Conservation (phyloP, 352 stramenopile species). For the Elongisporangium prolatum region DNA sequence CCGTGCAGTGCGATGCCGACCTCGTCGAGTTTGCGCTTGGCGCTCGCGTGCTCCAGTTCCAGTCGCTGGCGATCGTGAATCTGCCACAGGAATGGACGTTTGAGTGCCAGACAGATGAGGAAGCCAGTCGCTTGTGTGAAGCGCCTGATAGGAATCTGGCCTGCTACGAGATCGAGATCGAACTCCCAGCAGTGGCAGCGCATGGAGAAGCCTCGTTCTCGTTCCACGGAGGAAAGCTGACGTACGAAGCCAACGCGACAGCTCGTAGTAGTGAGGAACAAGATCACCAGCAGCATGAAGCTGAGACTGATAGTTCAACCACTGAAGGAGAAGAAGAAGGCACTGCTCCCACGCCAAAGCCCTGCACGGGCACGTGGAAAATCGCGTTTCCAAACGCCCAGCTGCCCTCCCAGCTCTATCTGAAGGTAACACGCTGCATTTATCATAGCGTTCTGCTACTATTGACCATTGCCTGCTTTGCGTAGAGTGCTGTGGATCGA, state of each 20-base stretch:
- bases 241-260: slow-evolving; percentile 19
- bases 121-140: slow-evolving; percentile 32
- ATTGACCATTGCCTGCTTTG: too few species aligned
- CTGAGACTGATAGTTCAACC: not conserved
- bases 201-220: slow-evolving; percentile 1
- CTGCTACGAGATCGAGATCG: slow-evolving; percentile 49
- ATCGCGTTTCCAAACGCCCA: slow-evolving; percentile 28
- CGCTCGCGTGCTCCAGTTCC: slow-evolving; percentile 32
- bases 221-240: slow-evolving; percentile 40
- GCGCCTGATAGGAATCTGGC: slow-evolving; percentile 33
- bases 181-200: slow-evolving; percentile 19
- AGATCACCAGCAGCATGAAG: not conserved
- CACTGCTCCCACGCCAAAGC: slow-evolving; percentile 4
- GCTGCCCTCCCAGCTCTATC: slow-evolving; percentile 26
- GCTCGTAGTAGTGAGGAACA: not conserved
- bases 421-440: slow-evolving; percentile 28
- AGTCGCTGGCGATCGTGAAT: slow-evolving; percentile 26
- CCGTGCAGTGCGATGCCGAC: slow-evolving; percentile 40
- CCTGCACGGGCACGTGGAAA: slow-evolving; percentile 35
- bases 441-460: too few species aligned
- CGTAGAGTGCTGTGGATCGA: slow-evolving; percentile 22
- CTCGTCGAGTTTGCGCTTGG: slow-evolving; percentile 43
- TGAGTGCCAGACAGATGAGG: slow-evolving; percentile 36
- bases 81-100: slow-evolving; percentile 46
- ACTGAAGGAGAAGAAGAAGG: slow-evolving; percentile 13